Evolutionary conservation across 139 green algal genomes (phyloP).

Genomic region (Coccomyxa sp.): DNA sequence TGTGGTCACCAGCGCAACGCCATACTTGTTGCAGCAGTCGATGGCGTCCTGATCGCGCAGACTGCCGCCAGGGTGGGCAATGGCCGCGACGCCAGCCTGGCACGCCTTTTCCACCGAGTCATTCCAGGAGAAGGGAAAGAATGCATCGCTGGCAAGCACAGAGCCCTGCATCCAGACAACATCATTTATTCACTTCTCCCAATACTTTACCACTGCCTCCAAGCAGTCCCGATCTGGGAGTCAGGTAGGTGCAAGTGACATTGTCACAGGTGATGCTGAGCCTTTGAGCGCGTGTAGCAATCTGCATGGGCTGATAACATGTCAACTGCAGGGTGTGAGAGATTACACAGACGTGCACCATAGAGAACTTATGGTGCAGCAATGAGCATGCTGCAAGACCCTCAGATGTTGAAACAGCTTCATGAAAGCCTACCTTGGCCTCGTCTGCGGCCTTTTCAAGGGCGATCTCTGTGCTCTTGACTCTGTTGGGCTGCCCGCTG

Average conservation of each 20-base stretch:
- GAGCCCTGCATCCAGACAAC: conserved; percentile 52
- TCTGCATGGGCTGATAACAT: no score
- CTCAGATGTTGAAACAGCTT: no score
- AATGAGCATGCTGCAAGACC: no score
- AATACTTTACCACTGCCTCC: no score
- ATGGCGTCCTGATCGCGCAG: conserved; percentile 93
- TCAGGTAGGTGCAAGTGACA: no score
- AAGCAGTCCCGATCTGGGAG: no score
- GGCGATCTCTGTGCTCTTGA: conserved; percentile 91
- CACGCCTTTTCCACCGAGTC: conserved; percentile 96
- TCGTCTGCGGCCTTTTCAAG: conserved; percentile 93
- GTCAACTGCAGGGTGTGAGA: no score
- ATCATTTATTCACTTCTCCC: no score
- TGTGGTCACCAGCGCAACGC: conserved; percentile 91
- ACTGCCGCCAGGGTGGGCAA: conserved; percentile 93
- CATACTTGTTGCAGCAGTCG: conserved; percentile 99
- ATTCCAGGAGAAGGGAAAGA: conserved; percentile 98
- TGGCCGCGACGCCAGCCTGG: conserved; percentile 89
- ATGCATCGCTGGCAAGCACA: conserved; percentile 93
- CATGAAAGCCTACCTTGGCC: conserved; percentile 49
- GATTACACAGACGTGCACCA: no score
- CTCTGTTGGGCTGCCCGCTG: conserved; percentile 96
- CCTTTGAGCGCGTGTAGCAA: no score
- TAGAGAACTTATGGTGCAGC: no score
- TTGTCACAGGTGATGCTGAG: no score